A percentile compares a stretch with the other conserved stretches of the same genome.
These are phyloP conservation scores for Diaporthe batatas DNA, from an alignment of 2,329 filamentous ascomycete genomes.

Conservation along the genomic window DNA sequence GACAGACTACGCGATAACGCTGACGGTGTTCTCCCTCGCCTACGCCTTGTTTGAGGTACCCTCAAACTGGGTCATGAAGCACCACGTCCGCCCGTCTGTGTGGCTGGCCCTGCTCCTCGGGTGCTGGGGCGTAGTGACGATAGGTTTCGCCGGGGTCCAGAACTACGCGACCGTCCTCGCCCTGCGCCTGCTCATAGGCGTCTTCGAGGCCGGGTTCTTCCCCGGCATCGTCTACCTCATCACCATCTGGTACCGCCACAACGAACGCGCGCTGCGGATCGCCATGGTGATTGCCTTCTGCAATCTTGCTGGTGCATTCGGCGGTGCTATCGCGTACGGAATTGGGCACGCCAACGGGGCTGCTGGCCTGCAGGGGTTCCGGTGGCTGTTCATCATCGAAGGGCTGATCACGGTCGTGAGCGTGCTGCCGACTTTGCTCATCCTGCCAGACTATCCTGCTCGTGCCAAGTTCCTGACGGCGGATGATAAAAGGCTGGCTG, in stretches of 20 bases:
- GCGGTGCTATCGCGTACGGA: constrained; percentile 49
- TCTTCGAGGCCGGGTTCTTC: constrained; percentile 54
- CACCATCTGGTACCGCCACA: constrained; percentile 51
- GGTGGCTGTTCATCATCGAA: constrained; percentile 48
- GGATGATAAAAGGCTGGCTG: constrained; percentile 44
- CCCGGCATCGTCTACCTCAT: constrained; percentile 52
- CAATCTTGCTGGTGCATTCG: constrained; percentile 44
- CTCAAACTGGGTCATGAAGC: constrained; percentile 49
- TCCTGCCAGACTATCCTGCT: constrained; percentile 47
- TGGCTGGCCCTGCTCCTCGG: constrained; percentile 48
- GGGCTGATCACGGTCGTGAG: constrained; percentile 32
- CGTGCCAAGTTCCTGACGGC: constrained; percentile 46
- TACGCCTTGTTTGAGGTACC: constrained; percentile 52
- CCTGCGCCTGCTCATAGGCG: constrained; percentile 50
- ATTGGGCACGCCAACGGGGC: constrained; percentile 54
- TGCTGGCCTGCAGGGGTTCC: constrained; percentile 52
- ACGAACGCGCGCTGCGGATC: constrained; percentile 49
- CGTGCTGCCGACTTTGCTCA: constrained; percentile 34
- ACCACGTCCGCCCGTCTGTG: constrained; percentile 48
- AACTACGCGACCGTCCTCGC: constrained; percentile 48
- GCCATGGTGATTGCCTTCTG: constrained; percentile 40
- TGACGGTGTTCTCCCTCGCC: constrained; percentile 49
- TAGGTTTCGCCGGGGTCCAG: constrained; percentile 47
- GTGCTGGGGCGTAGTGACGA: constrained; percentile 49
- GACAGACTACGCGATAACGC: constrained; percentile 28